Conservation (phyloP, 2,329 filamentous ascomycete species). For the Emergomyces orientalis region DNA sequence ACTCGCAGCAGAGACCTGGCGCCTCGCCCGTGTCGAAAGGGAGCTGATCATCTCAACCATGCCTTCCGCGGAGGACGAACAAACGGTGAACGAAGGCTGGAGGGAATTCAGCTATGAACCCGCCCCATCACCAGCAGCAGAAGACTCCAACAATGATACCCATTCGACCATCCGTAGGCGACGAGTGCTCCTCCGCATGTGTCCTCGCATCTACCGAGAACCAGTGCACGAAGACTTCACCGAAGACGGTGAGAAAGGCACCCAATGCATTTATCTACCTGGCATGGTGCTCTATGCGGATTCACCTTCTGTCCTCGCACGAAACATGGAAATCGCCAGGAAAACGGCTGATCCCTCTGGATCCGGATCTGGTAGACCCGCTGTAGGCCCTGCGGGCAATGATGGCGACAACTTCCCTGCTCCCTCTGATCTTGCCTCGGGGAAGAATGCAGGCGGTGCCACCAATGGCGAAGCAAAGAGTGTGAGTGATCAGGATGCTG, state of each 20-base stretch:
- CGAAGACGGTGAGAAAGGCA: slow-evolving; percentile 38
- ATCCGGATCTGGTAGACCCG: slow-evolving; percentile 6
- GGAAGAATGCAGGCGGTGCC: not conserved
- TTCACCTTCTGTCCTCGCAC: slow-evolving; percentile 34
- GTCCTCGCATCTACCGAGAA: slow-evolving; percentile 46
- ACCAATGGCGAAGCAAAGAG: not conserved
- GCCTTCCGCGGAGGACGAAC: slow-evolving; percentile 33
- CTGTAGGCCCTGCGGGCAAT: not conserved
- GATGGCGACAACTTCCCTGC: not conserved
- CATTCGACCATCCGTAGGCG: slow-evolving; percentile 17
- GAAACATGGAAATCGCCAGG: slow-evolving; percentile 33
- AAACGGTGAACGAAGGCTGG: slow-evolving; percentile 30
- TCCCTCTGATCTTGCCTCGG: not conserved
- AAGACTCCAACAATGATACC: not conserved
- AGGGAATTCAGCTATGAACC: slow-evolving; percentile 24
- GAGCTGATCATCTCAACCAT: slow-evolving; percentile 47
- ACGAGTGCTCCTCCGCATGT: slow-evolving; percentile 42
- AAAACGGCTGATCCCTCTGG: slow-evolving; percentile 15
- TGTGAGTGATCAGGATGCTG: not conserved
- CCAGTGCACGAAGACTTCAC: slow-evolving; percentile 41
- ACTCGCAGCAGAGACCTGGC: slow-evolving; percentile 50
- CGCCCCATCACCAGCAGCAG: slow-evolving; percentile 1
- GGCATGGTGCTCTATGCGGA: slow-evolving; percentile 45
- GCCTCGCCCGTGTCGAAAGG: slow-evolving; percentile 48
- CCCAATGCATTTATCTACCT: slow-evolving; percentile 39